phyloP scores from a whole-genome alignment of 495 filamentous ascomycete species.

The Parmelia sp. region DNA sequence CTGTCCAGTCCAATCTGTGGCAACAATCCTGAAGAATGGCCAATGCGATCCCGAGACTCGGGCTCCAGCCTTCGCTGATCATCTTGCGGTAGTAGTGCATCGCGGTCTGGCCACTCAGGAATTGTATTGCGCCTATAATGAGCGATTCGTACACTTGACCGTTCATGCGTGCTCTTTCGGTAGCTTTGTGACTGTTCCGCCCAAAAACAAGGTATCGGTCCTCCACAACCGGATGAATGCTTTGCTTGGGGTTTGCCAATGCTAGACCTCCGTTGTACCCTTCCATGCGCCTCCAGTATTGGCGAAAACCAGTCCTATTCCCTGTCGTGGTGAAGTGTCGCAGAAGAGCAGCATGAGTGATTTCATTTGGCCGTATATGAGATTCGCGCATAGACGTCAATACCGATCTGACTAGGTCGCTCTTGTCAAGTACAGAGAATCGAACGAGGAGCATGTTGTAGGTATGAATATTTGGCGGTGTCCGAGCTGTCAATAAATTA shows the following conservation, averaged over 20 bases:
- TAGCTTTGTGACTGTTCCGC: neutral
- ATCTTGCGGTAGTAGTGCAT: constrained; percentile 23
- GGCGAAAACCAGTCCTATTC: constrained; percentile 36
- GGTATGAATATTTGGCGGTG: constrained; percentile 55
- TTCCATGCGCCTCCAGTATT: constrained; percentile 37
- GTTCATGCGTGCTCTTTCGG: constrained; percentile 23
- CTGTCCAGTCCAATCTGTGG: constrained; percentile 16
- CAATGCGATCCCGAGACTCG: constrained; percentile 16
- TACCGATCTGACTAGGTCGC: constrained; percentile 48
- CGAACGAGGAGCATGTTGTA: constrained; percentile 60
- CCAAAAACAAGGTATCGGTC: constrained; percentile 15
- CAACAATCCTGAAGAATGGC: constrained; percentile 22
- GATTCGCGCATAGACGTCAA: constrained; percentile 45
- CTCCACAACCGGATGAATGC: constrained; percentile 4
- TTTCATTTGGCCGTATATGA: constrained; percentile 46
- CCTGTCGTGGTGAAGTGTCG: constrained; percentile 45
- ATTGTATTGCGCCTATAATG: constrained; percentile 22
- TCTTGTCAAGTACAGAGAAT: constrained; percentile 46
- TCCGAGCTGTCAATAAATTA: constrained; percentile 52
- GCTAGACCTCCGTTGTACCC: constrained; percentile 26
- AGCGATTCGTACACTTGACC: constrained; percentile 23
- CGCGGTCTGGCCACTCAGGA: constrained; percentile 19
- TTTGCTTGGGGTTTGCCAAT: constrained; percentile 1
- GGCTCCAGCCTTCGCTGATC: constrained; percentile 25
- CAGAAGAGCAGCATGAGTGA: constrained; percentile 48